A percentile compares a stretch with the other conserved stretches of the same genome.
Evolutionary conservation across 495 filamentous ascomycete species (phyloP).

Genomic region (Trichocladium antarcticum): DNA sequence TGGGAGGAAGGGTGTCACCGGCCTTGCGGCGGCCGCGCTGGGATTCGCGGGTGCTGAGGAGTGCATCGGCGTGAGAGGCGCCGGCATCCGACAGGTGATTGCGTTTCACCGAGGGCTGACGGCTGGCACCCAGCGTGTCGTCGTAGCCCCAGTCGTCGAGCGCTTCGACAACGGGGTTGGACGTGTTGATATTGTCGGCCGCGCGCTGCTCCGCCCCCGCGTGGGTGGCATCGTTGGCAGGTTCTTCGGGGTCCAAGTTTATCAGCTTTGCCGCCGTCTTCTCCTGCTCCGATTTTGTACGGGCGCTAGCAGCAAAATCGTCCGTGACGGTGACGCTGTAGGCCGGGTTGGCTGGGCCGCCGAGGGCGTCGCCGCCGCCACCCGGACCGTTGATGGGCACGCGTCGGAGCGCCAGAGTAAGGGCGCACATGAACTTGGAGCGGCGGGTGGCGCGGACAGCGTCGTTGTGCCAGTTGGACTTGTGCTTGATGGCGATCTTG

Average conservation of each 20-base stretch:
- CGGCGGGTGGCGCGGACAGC: slow-evolving; percentile 68
- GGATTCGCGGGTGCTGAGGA: slow-evolving; percentile 26
- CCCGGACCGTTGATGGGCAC: slow-evolving; percentile 80
- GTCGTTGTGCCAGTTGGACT: slow-evolving; percentile 95
- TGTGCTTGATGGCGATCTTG: slow-evolving; percentile 75
- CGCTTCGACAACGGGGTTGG: slow-evolving; percentile 27
- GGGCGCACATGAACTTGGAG: slow-evolving; percentile 93
- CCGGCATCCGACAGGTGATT: slow-evolving; percentile 20
- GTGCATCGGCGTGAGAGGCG: slow-evolving; percentile 10
- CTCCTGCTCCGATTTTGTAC: slow-evolving; percentile 47
- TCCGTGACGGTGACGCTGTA: slow-evolving; percentile 67
- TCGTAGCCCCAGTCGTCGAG: slow-evolving; percentile 36
- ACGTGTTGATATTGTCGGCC: slow-evolving; percentile 29
- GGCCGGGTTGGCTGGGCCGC: slow-evolving; percentile 55
- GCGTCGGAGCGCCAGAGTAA: slow-evolving; percentile 73
- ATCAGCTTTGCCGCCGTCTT: slow-evolving; percentile 55
- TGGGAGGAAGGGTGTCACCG: slow-evolving; percentile 29
- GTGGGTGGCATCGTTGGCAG: slow-evolving; percentile 4
- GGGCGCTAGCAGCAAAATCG: slow-evolving; percentile 46
- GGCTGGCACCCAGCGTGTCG: slow-evolving; percentile 23
- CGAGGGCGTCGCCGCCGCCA: slow-evolving; percentile 54
- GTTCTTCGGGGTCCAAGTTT: slow-evolving; percentile 18
- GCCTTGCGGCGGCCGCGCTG: slow-evolving; percentile 38
- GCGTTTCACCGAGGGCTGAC: slow-evolving; percentile 22
- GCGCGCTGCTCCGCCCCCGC: slow-evolving; percentile 28